Conservation (phyloP, 2,329 filamentous ascomycete genomes). For the Sporothrix protearum region DNA sequence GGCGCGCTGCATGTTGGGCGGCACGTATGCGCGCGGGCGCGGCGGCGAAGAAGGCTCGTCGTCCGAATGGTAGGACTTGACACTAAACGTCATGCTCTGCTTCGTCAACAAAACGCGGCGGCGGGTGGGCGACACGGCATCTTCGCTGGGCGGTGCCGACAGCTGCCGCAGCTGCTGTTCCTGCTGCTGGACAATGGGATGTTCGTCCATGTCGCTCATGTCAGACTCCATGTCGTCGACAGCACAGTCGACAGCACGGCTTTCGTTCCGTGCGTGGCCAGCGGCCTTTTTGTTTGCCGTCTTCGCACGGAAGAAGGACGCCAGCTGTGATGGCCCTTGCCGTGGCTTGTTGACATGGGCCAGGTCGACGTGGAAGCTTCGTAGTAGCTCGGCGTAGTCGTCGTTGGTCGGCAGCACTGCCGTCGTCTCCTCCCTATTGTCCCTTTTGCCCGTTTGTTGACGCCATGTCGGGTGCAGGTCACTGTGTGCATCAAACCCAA, state of each 20-base stretch:
- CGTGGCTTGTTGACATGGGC: slow-evolving; percentile 20
- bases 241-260: slow-evolving; percentile 34
- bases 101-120: slow-evolving; percentile 24
- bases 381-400: slow-evolving; percentile 46
- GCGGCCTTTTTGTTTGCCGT: neutral
- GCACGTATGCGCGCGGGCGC: neutral
- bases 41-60: slow-evolving; percentile 23
- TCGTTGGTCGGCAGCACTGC: neutral
- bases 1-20: neutral
- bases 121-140: slow-evolving; percentile 21
- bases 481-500: slow-evolving; percentile 54
- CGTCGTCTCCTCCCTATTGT: too few relatives aligned
- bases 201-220: slow-evolving; percentile 53
- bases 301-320: slow-evolving; percentile 2
- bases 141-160: slow-evolving; percentile 14
- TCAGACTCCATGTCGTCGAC: slow-evolving; percentile 43
- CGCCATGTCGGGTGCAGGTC: slow-evolving; percentile 42
- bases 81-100: slow-evolving; percentile 26
- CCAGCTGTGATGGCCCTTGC: slow-evolving; percentile 19
- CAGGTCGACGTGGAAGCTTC: slow-evolving; percentile 44
- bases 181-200: slow-evolving; percentile 29
- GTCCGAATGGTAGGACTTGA: slow-evolving; percentile 25
- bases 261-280: neutral
- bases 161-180: slow-evolving; percentile 13
- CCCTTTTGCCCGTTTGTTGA: slow-evolving; percentile 28